Evolutionary conservation across 176 grass and related monocot genomes (phyloP).

Genomic region (Triticum monococcum): DNA sequence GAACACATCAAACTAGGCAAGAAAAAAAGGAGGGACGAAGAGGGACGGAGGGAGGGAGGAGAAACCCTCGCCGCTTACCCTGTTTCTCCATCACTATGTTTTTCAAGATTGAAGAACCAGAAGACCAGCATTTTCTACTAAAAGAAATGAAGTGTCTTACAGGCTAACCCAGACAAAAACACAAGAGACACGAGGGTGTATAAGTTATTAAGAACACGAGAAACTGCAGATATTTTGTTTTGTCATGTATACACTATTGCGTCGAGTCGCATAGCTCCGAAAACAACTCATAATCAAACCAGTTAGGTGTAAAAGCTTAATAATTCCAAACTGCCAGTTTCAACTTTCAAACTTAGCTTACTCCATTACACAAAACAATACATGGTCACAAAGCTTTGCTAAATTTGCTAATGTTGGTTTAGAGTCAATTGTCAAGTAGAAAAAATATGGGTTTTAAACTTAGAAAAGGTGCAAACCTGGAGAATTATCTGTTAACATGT

Average conservation of each 20-base stretch:
- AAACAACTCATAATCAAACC: not conserved
- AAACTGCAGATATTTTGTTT: not conserved
- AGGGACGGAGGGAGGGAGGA: not conserved
- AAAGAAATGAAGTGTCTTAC: not conserved
- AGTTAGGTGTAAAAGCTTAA: not conserved
- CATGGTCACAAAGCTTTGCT: not conserved
- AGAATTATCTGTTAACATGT: slow-evolving; percentile 93
- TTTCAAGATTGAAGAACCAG: not conserved
- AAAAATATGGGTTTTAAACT: not conserved
- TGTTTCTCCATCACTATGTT: not conserved
- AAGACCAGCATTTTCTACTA: not conserved
- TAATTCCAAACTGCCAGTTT: not conserved
- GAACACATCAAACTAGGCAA: not conserved
- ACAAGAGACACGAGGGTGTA: not conserved
- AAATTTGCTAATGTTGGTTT: not conserved
- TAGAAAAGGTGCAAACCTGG: slow-evolving; percentile 55
- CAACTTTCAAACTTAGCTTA: not conserved
- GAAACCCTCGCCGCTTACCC: not conserved
- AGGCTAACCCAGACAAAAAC: not conserved
- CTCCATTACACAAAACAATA: slow-evolving; percentile 4
- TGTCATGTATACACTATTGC: not conserved
- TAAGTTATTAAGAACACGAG: not conserved
- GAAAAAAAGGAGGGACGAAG: not conserved
- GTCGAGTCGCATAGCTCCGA: not conserved
- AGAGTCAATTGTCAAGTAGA: not conserved